Evolutionary conservation across 2,329 filamentous ascomycete genomes (phyloP), one percentile per base, ranked within the genome.

Genomic region (Fusarium sp.): DNA sequence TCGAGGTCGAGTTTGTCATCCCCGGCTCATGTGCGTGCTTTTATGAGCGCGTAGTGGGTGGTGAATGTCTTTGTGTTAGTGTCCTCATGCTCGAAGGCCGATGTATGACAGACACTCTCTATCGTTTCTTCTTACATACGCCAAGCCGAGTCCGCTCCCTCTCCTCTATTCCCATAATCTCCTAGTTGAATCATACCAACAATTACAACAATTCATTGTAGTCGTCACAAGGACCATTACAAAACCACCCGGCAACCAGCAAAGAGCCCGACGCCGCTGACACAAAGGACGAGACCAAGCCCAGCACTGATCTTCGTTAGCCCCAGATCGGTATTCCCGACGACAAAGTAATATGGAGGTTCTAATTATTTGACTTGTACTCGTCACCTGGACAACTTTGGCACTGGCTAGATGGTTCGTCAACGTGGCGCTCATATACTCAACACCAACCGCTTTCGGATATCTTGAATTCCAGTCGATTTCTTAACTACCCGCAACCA

Each of bases 401-500:
- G 40, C n/a, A 49, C 49, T 64, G 49, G 45, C 50, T 42, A 43
- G 46, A 53, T 57, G 39, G 43, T 46, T 64, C 36, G 34, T 53
- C 11, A 25, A 52, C 47, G 63, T 66, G 63, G 63, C 63, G 63
- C 43, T 55, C 34, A 60, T 60, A 66, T 58, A 39, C 65, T 65
- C 65, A 66, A 68, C 62, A 64, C 53, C 65, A 68, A 68, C 65
- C 65, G 62, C 47, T 55, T 68, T 66, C 50, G 54, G 65, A 50
- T 64, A 60, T 53, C 62, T 63, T 54, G 61, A 66, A 68, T 66
- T 68, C 61, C 65, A 68, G 58, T 59, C 52, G 34, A 61, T 56
- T 52, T 66, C 47, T 57, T 62, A 61, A 68, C 58, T 64, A 60
- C 45, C 52, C 25, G 38, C 54, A 66, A 66, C 49, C 53, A 59